Conservation (phyloP, 2,329 filamentous ascomycete species). For the Beauveria scarabaeidicola region DNA sequence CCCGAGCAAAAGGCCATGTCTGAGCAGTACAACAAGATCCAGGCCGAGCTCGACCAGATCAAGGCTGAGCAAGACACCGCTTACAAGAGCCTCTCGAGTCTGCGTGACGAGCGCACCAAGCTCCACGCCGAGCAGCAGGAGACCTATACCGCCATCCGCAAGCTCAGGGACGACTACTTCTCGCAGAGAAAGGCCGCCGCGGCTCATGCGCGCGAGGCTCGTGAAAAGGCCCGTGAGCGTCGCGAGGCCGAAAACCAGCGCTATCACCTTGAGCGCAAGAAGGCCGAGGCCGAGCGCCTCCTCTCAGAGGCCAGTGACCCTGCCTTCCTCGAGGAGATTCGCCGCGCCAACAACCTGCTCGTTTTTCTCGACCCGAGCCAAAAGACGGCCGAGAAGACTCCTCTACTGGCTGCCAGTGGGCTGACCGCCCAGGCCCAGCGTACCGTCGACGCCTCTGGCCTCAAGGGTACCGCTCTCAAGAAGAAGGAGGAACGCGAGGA, state of each 20-base stretch:
- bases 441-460: slow-evolving; percentile 71
- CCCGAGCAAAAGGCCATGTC: slow-evolving; percentile 82
- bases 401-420: slow-evolving; percentile 56
- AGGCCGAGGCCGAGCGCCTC: slow-evolving; percentile 66
- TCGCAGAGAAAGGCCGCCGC: slow-evolving; percentile 71
- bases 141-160: slow-evolving; percentile 73
- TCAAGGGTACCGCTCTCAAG: slow-evolving; percentile 77
- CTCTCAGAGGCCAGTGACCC: slow-evolving; percentile 76
- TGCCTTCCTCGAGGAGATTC: slow-evolving; percentile 88
- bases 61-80: slow-evolving; percentile 87
- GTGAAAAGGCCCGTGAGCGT: slow-evolving; percentile 67
- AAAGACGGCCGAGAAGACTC: slow-evolving; percentile 53
- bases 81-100: slow-evolving; percentile 76
- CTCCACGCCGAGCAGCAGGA: slow-evolving; percentile 79
- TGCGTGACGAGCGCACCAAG: slow-evolving; percentile 79
- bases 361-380: slow-evolving; percentile 80
- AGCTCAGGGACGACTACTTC: slow-evolving; percentile 86
- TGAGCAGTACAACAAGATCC: slow-evolving; percentile 76
- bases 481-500: slow-evolving; percentile 86
- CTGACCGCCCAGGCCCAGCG: slow-evolving; percentile 73
- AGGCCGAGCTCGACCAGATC: slow-evolving; percentile 80
- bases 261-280: slow-evolving; percentile 62
- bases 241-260: slow-evolving; percentile 73
- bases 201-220: slow-evolving; percentile 75
- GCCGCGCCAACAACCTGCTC: slow-evolving; percentile 73